phyloP scores from a whole-genome alignment of 768 basidiomycete species.

The Boletales sp. region DNA sequence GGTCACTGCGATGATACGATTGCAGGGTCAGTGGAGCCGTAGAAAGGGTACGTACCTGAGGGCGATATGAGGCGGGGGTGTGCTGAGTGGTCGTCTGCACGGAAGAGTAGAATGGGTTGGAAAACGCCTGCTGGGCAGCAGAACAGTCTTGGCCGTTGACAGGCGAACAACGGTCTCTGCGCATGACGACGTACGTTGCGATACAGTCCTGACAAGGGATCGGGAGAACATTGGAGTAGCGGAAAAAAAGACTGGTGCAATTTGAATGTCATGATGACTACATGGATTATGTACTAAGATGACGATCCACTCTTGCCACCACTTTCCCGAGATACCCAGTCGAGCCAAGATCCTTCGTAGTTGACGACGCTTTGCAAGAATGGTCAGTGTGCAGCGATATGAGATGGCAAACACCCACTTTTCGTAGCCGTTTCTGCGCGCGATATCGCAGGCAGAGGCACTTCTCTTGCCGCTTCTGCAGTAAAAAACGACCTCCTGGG shows the following conservation, averaged over 20 bases:
- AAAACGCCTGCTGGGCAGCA: not conserved
- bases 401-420: constrained; percentile 50
- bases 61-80: constrained; percentile 56
- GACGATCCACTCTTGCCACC: constrained; percentile 31
- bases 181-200: constrained; percentile 5
- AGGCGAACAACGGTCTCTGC: not conserved
- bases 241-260: no score
- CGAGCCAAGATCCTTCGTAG: constrained; percentile 85
- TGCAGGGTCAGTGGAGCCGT: no score
- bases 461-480: constrained; percentile 88
- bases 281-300: constrained; percentile 2
- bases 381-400: not conserved
- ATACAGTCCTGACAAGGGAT: constrained; percentile 12
- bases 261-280: no score
- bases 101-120: not conserved
- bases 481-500: constrained; percentile 83
- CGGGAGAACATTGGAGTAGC: constrained; percentile 17
- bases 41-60: constrained; percentile 41
- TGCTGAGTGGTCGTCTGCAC: constrained; percentile 32
- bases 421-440: constrained; percentile 74
- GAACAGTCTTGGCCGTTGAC: constrained; percentile 5
- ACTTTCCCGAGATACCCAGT: constrained; percentile 66
- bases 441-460: constrained; percentile 76
- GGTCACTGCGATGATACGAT: constrained; percentile 30
- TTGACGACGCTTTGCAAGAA: constrained; percentile 50